Base-by-base conservation (phyloP, 768 basidiomycete genomes). In the Porpolomopsis calyptriformis region DNA sequence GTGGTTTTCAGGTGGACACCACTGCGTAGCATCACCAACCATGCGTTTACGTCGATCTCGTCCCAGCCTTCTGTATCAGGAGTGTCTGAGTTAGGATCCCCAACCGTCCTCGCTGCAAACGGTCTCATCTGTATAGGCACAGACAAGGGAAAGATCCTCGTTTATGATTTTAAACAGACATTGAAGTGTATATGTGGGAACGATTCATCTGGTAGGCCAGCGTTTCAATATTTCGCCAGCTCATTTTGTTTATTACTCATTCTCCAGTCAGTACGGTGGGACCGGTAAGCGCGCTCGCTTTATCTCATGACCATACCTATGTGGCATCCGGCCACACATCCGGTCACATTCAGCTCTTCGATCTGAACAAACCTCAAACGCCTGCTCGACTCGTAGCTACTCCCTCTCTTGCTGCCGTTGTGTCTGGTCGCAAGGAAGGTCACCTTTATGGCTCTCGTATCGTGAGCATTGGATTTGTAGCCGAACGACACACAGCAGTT, bases 231-330 rank as follows among this genome's bases (percentile, higher is more conserved):
- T 22, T 40, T 38, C n/a, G 9, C 14, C 10, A 27, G 58, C 52
- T 33, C 20, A 14, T 11, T 34, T 37, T 34, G 16, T 41, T 46
- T 19, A 16, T 49, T 48, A 22, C 31, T 41, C 40, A 26, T 10
- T 16, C 41, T 41, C 45, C 18, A 85, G 84, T 70, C 34, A 79
- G 69, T 54, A 62, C 64, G 2, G 64, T 81, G 8, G 89, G 90
- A 16, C 63, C 87, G 11, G 85, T 91, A 6, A 93, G 87, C n/a
- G 85, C 93, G 1, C 63, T 99, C 11, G 82, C 89, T 0, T 68
- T 99, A 38, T 96, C 93, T 7, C 80, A 88, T 55, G 96, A 99
- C 58, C 89, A 91, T 54, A 97, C 93, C 1, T 96, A 81, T 60
- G 70, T 97, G 40, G 94, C 84, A 0, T 83, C 83, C 2, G 96